Evolutionary conservation across 1,139 yeast species (phyloP).

Genomic region (Saccharomyces pastorianus): DNA sequence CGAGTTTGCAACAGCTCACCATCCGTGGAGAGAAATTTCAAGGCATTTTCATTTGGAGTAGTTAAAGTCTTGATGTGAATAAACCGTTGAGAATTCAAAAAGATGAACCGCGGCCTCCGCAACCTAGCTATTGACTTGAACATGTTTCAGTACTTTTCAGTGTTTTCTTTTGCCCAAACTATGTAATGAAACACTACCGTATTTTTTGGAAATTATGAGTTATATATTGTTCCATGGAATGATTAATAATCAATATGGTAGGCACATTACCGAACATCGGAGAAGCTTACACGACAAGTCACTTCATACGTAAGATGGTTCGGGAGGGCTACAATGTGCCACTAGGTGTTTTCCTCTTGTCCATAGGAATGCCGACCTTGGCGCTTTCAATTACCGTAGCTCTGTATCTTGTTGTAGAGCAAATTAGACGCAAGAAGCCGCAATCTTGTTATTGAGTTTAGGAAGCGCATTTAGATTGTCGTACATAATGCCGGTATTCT

Average conservation of each 20-base stretch:
- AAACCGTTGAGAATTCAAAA: slow-evolving; percentile 9
- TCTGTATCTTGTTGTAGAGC: no score
- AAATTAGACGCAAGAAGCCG: no score
- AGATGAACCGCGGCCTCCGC: slow-evolving; percentile 36
- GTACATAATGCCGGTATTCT: no score
- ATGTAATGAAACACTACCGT: not conserved
- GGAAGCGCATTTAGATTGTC: no score
- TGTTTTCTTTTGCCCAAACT: not conserved
- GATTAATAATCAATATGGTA: not conserved
- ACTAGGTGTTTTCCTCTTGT: not conserved
- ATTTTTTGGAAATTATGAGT: no score
- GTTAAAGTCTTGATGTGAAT: slow-evolving; percentile 47
- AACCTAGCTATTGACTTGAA: not conserved
- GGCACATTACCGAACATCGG: not conserved
- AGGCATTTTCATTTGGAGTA: slow-evolving; percentile 89
- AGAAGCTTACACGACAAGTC: not conserved
- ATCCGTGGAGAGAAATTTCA: slow-evolving; percentile 72
- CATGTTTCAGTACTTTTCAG: no score
- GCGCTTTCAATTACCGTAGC: no score
- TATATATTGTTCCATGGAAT: not conserved
- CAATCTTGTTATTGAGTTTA: no score
- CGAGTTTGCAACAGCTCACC: slow-evolving; percentile 45
- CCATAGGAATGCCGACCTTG: not conserved
- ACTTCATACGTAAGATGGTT: not conserved
- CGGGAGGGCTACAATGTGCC: not conserved